Evolutionary conservation across 2,329 filamentous ascomycete genomes (phyloP), one percentile per base, ranked within the genome.

Genomic region (Fusarium euwallaceae): DNA sequence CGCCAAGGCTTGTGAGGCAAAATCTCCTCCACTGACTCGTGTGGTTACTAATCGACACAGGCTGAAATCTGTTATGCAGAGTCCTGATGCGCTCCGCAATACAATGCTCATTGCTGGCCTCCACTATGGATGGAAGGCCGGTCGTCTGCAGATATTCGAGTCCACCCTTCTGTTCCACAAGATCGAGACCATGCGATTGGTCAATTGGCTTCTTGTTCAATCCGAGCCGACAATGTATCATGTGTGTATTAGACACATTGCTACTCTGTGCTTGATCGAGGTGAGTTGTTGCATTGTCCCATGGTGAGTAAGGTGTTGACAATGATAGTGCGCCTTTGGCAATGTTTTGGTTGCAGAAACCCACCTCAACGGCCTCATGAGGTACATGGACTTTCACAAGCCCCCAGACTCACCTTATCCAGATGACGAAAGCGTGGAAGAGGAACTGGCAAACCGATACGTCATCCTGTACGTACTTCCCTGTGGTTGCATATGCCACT

Each of bases 121-220:
- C 0, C 76, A 78, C 37, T 78, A 72, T 37, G 63, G 72, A 0
- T 78, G 74, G 74, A 75, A 70, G 2, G 62, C 53, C 2, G 76
- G 76, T 11, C 59, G 67, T 3, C 7, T 78, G 7, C 22, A 36
- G 12, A 60, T 29, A 4, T 76, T 70, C 29, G 76, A 78, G 16
- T 59, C 70, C 2, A 78, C 76, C 0, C 65, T 75, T 14, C 32
- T 78, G 2, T 72, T 75, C 8, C 76, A 78, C 60, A 78, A 78
- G 58, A 60, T 71, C 7, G 72, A 78, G n/a, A 58, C 69, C 1
- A 73, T 78, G 61, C 67, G 61, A 2, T 24, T 69, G 3, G 55
- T 78, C 5, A 78, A 78, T 8, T 72, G 66, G 29, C 53, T 78
- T 0, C 17, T 45, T 45, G 41, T 37, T 1, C n/a, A 64, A 2